phyloP scores from a whole-genome alignment of 2,329 filamentous ascomycete genomes.

The Monosporascus cannonballus region DNA sequence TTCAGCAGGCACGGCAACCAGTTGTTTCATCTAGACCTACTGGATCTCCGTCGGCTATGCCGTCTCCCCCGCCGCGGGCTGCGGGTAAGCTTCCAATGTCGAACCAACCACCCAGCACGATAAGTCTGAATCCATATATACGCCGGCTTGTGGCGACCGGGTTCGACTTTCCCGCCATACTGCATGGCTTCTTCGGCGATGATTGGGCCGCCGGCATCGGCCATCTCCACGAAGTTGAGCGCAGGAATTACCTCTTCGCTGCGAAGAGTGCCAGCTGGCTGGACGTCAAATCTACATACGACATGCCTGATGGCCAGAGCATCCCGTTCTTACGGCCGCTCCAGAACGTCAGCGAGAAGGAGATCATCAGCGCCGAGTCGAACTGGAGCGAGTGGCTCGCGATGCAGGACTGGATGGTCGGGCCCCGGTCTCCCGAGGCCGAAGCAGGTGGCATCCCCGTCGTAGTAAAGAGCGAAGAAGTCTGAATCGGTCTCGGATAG shows the following conservation, averaged over 20 bases:
- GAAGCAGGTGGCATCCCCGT: constrained; percentile 18
- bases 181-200: constrained; percentile 96
- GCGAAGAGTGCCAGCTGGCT: constrained; percentile 91
- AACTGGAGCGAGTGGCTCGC: constrained; percentile 93
- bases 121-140: constrained; percentile 82
- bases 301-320: constrained; percentile 75
- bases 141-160: constrained; percentile 86
- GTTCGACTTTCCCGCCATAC: constrained; percentile 78
- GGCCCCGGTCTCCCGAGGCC: constrained; percentile 61
- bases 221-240: constrained; percentile 78
- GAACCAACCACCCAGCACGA: constrained; percentile 28
- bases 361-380: constrained; percentile 76
- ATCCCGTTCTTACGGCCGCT: constrained; percentile 83
- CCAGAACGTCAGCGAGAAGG: constrained; percentile 67
- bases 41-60: constrained; percentile 29
- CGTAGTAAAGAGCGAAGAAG: constrained; percentile 26
- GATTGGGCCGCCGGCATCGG: constrained; percentile 79
- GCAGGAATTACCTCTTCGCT: constrained; percentile 90
- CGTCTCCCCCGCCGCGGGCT: constrained; percentile 18
- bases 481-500: constrained; percentile 4
- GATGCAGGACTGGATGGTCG: constrained; percentile 99
- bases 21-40: constrained; percentile 33
- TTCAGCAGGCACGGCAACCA: constrained; percentile 56
- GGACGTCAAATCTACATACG: constrained; percentile 83
- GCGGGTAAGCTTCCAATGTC: constrained; percentile 22